Evolutionary conservation across 2,329 filamentous ascomycete species (phyloP), one percentile per base, ranked within the genome.

Genomic region (Diaporthe batatas): DNA sequence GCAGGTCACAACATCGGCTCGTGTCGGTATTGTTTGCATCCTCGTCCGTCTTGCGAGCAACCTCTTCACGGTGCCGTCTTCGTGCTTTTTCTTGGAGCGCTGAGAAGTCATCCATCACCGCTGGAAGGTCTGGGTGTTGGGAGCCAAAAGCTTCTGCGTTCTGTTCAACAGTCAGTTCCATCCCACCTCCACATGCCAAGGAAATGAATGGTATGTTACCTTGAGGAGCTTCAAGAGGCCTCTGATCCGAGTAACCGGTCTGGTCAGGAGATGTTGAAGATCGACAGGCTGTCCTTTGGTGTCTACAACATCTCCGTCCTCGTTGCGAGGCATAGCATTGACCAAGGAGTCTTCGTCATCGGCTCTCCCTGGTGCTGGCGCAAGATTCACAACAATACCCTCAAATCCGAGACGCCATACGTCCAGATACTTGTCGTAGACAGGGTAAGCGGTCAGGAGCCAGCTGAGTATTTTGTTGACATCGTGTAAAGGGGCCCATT

Each of bases 381-480:
- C 95, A 44, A 98, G 90, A 79, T 98, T 98, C 77, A 99, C 94
- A 65, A 98, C 91, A 25, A 99, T 91, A 80, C 97, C 95, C 78
- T 98, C 93, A 81, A 98, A 99, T 0, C 96, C 96, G 62, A 98
- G 88, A 39, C 95, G 90, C 96, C 96, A 99, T 10, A 93, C 91
- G 79, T 91, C 91, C 42, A 98, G 87, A 80, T 98, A 99, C 78
- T 94, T 92, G 74, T 91, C 87, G 80, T 99, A 99, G 12, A 96
- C 89, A 71, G 91, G 91, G 58, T 93, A 90, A 0, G 94, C 91
- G 25, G 89, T 90, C 71, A 94, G 90, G 2, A 95, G 93, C 96
- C 96, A 99, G 53, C 87, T 88, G 12, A 97, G 86, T 68, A 99
- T 87, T 18, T 89, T 88, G 72, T 93, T 89, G 1, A 93, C 84